phyloP scores from a whole-genome alignment of 805 yeast genomes.

The Metschnikowia noctiluminum region DNA sequence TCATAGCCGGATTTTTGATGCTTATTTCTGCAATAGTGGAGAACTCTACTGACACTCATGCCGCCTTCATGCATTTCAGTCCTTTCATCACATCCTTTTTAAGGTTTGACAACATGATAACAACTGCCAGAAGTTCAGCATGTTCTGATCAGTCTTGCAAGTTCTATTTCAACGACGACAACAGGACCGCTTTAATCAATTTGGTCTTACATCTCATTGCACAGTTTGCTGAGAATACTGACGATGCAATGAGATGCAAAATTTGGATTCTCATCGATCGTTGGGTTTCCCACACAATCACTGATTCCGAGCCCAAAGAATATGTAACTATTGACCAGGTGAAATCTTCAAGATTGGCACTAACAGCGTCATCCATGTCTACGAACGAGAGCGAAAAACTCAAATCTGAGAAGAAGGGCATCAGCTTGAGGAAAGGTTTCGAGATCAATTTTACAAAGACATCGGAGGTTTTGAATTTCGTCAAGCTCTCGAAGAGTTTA shows the following conservation, averaged over 20 bases:
- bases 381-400: slow-evolving; percentile 11
- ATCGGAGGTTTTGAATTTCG: slow-evolving; percentile 61
- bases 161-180: slow-evolving; percentile 32
- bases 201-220: slow-evolving; percentile 48
- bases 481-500: slow-evolving; percentile 48
- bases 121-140: slow-evolving; percentile 10
- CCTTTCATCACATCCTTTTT: slow-evolving; percentile 35
- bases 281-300: slow-evolving; percentile 53
- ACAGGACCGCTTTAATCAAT: slow-evolving; percentile 33
- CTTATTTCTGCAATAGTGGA: slow-evolving; percentile 44
- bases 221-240: slow-evolving; percentile 44
- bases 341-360: slow-evolving; percentile 17
- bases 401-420: slow-evolving; percentile 5
- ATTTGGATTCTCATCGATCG: slow-evolving; percentile 71
- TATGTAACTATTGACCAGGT: slow-evolving; percentile 18
- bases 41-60: slow-evolving; percentile 27
- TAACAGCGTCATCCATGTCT: slow-evolving; percentile 1
- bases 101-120: slow-evolving; percentile 38
- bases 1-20: slow-evolving; percentile 70
- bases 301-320: slow-evolving; percentile 11
- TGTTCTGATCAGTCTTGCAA: slow-evolving; percentile 17
- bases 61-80: slow-evolving; percentile 30
- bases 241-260: slow-evolving; percentile 34
- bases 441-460: slow-evolving; percentile 45
- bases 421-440: slow-evolving; percentile 21